Base-by-base conservation (phyloP, 768 basidiomycete genomes). In the Lactarius hengduanensis region DNA sequence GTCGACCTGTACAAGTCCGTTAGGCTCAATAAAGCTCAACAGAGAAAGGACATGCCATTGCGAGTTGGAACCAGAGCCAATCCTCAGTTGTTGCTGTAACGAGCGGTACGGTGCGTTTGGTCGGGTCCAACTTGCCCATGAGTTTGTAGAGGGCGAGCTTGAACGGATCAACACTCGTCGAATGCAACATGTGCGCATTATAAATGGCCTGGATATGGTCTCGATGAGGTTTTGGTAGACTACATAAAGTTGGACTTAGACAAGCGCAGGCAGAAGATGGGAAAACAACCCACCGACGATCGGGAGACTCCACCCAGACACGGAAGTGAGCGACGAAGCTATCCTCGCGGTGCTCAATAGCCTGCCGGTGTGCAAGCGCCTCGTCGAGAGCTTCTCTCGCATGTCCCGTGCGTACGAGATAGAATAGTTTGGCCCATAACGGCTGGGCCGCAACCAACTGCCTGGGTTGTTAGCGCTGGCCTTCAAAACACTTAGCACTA, bases 51-150 rank as follows among this genome's bases (percentile, higher is more conserved):
- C 79, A 36, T 57, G 87, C 91, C 86, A 98, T 90, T 1, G 89
- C 83, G 16, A 98, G 83, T 78, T 99, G 96, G 80, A 96, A 89
- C 96, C 96, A 99, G 41, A 98, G 80, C 96, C 96, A 99, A 76
- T 99, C 97, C 75, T 98, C 97, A 2, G 93, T 95, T 1, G 95
- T 96, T 11, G 84, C 84, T 0, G 95, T 98, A 5, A 98, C 94
- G 47, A 88, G 85, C 6, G 87, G 84, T 2, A 96, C 88, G 71
- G 86, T 90, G 57, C 94, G 83, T 63, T 91, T 82, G 5, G 84
- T 77, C 1, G 94, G 86, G 71, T 99, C 97, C 61, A 96, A 84
- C 72, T 91, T 91, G 54, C 94, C 96, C 82, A 98, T 90, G 41
- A 99, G 80, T 76, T 97, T 98, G 81, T 97, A 98, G 38, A 99